phyloP scores from a whole-genome alignment of 2,329 filamentous ascomycete species.

The Sarocladium strictum region DNA sequence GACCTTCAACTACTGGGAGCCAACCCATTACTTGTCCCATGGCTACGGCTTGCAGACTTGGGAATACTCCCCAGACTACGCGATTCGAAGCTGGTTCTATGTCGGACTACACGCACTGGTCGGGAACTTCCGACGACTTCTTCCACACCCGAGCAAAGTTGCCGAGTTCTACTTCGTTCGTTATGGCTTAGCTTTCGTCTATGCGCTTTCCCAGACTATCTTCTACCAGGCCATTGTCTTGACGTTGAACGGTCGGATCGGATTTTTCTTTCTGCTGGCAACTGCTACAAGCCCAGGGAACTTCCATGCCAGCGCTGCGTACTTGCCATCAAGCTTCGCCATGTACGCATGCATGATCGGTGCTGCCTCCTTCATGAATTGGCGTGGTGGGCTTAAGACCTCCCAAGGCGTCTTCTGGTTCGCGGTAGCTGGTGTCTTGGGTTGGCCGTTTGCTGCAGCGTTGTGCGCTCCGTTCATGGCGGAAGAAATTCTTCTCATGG shows the following conservation, averaged over 20 bases:
- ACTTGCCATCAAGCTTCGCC: slow-evolving; percentile 88
- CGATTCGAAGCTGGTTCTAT: slow-evolving; percentile 94
- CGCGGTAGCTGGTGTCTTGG: slow-evolving; percentile 74
- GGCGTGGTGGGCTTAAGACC: slow-evolving; percentile 72
- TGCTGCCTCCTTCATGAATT: slow-evolving; percentile 84
- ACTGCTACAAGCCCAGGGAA: slow-evolving; percentile 80
- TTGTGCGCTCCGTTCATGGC: slow-evolving; percentile 73
- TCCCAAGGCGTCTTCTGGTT: slow-evolving; percentile 87
- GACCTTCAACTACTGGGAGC: slow-evolving; percentile 99
- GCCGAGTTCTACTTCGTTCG: slow-evolving; percentile 86
- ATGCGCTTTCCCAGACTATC: slow-evolving; percentile 75
- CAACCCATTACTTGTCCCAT: slow-evolving; percentile 87
- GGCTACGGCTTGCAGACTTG: slow-evolving; percentile 94
- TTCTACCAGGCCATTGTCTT: slow-evolving; percentile 73
- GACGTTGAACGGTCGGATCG: slow-evolving; percentile 75
- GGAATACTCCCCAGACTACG: slow-evolving; percentile 95
- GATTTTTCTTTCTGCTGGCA: slow-evolving; percentile 74
- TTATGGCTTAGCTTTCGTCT: slow-evolving; percentile 65
- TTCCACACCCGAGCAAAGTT: slow-evolving; percentile 56
- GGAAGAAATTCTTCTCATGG: slow-evolving; percentile 63
- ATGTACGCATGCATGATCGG: slow-evolving; percentile 93
- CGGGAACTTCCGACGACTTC: slow-evolving; percentile 59
- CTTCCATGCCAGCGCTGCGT: slow-evolving; percentile 84
- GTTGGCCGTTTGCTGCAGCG: slow-evolving; percentile 91
- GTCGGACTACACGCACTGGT: slow-evolving; percentile 70